Percentiles rank a stretch among this genome's conserved stretches.
Conservation (phyloP, 768 basidiomycete species). For the Tulasnella sp. region DNA sequence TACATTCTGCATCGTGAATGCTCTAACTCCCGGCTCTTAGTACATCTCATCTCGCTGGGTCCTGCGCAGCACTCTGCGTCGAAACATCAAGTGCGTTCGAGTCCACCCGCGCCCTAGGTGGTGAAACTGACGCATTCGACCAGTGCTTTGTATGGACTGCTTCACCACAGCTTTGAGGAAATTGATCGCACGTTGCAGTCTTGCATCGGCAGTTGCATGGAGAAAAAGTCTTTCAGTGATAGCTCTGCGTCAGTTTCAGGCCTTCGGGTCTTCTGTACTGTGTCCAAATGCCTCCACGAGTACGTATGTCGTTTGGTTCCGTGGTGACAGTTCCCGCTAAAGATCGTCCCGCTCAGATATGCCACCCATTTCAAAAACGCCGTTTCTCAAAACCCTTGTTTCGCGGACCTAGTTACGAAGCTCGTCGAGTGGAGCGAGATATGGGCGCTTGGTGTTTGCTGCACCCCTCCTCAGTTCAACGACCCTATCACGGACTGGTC, state of each 20-base stretch:
- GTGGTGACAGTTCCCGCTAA: neutral
- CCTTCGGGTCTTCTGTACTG: slow-evolving; percentile 51
- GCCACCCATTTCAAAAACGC: slow-evolving; percentile 64
- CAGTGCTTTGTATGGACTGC: slow-evolving; percentile 10
- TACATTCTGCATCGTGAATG: slow-evolving; percentile 30
- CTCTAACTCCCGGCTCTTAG: slow-evolving; percentile 49
- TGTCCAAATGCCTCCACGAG: slow-evolving; percentile 58
- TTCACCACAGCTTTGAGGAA: slow-evolving; percentile 1
- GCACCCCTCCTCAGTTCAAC: slow-evolving; percentile 44
- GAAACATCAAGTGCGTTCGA: neutral
- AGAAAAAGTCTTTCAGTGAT: neutral
- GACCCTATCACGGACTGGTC: slow-evolving; percentile 53
- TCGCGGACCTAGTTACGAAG: slow-evolving; percentile 50
- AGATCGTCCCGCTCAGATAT: slow-evolving; percentile 47
- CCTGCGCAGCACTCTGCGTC: neutral
- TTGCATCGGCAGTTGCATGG: neutral
- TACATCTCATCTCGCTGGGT: slow-evolving; percentile 52
- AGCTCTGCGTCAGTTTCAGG: slow-evolving; percentile 46
- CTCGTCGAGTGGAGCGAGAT: slow-evolving; percentile 51
- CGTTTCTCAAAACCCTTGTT: slow-evolving; percentile 51
- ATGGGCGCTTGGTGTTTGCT: slow-evolving; percentile 50
- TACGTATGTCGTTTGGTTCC: slow-evolving; percentile 40
- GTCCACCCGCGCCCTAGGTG: no score
- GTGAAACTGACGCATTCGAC: neutral
- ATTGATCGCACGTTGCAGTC: neutral